These are phyloP conservation scores for Tolypocladium amazonense DNA, from an alignment of 2,329 filamentous ascomycete genomes.

Conservation along the genomic window DNA sequence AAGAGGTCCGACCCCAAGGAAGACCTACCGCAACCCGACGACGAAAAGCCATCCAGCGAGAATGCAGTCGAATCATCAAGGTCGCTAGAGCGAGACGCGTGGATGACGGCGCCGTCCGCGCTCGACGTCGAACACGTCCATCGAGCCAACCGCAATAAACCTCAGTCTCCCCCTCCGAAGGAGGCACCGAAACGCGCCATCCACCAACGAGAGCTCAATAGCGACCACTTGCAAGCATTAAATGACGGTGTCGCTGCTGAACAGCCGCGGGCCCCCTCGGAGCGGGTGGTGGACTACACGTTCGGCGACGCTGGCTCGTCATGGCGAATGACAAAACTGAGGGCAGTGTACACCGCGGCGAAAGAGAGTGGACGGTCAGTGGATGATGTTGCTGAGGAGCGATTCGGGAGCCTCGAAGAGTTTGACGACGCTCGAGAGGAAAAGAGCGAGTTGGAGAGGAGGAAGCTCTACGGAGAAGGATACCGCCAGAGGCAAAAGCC, in stretches of 20 bases:
- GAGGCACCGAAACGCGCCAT: slow-evolving; percentile 59
- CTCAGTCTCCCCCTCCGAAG: slow-evolving; percentile 37
- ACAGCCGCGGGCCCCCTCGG: slow-evolving; percentile 28
- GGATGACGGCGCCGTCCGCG: slow-evolving; percentile 86
- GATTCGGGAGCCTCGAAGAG: slow-evolving; percentile 68
- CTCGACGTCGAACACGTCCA: slow-evolving; percentile 78
- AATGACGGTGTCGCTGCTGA: slow-evolving; percentile 31
- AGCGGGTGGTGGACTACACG: slow-evolving; percentile 56
- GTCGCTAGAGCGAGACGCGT: slow-evolving; percentile 62
- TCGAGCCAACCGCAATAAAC: slow-evolving; percentile 38
- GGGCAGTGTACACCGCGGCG: slow-evolving; percentile 70
- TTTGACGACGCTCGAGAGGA: slow-evolving; percentile 95
- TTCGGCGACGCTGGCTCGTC: slow-evolving; percentile 85
- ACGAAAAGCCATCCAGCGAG: slow-evolving; percentile 27
- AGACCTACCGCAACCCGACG: slow-evolving; percentile 39
- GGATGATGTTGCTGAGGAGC: slow-evolving; percentile 74
- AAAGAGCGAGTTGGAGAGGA: slow-evolving; percentile 76
- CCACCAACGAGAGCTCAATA: slow-evolving; percentile 74
- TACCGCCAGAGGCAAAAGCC: slow-evolving; percentile 82
- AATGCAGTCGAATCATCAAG: slow-evolving; percentile 14
- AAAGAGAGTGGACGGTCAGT: slow-evolving; percentile 61
- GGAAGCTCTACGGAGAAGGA: slow-evolving; percentile 71
- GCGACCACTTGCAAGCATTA: slow-evolving; percentile 44
- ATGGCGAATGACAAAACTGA: slow-evolving; percentile 95
- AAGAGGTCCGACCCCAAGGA: slow-evolving; percentile 37